Percentiles rank a stretch among this genome's conserved stretches.
These are phyloP conservation scores for Hanseniaspora nectarophila DNA, from an alignment of 805 yeast species.

Conservation along the genomic window DNA sequence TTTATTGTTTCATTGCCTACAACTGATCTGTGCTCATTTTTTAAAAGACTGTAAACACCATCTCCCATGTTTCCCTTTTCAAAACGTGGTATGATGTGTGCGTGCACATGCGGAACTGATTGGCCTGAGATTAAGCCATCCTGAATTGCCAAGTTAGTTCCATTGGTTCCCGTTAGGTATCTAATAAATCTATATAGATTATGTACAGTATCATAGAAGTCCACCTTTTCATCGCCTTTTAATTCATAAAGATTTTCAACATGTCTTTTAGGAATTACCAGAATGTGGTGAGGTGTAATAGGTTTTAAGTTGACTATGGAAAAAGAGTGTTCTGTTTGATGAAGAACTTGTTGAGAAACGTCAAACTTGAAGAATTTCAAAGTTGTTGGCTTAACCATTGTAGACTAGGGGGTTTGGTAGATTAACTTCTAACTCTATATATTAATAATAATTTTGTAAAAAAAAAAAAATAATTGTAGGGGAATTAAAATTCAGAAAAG, in stretches of 20 bases:
- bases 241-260: slow-evolving; percentile 54
- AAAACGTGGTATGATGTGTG: slow-evolving; percentile 83
- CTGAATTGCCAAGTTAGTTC: slow-evolving; percentile 83
- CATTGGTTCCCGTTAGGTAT: slow-evolving; percentile 59
- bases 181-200: slow-evolving; percentile 56
- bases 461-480: not conserved
- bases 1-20: slow-evolving; percentile 21
- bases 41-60: slow-evolving; percentile 57
- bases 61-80: slow-evolving; percentile 51
- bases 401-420: too few species aligned
- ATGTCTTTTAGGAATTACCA: slow-evolving; percentile 70
- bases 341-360: slow-evolving; percentile 29
- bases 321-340: slow-evolving; percentile 50
- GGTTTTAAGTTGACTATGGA: slow-evolving; percentile 90
- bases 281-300: slow-evolving; percentile 83
- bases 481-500: too few species aligned
- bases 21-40: slow-evolving; percentile 37
- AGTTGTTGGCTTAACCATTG: not conserved
- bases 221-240: slow-evolving; percentile 57
- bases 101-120: slow-evolving; percentile 87
- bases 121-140: slow-evolving; percentile 97
- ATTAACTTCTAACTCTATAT: too few species aligned
- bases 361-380: slow-evolving; percentile 26
- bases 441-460: not conserved
- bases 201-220: slow-evolving; percentile 68